Base-by-base conservation (phyloP, 2,329 filamentous ascomycete genomes). In the Cyphellophora europaea region DNA sequence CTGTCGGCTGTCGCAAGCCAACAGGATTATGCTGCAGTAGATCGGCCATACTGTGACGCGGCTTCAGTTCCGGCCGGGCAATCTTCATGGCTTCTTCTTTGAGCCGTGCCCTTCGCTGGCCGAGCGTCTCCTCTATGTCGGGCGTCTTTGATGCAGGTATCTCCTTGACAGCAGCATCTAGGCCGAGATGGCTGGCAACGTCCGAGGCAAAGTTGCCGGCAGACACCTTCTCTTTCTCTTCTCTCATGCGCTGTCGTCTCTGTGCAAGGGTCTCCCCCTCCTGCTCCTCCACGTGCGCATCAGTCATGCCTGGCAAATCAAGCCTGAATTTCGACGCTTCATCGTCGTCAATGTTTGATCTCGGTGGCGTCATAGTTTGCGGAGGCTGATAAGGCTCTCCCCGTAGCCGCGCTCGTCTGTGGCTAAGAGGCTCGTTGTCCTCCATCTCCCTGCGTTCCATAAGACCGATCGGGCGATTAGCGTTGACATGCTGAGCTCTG, bases 381-480 rank as follows among this genome's bases (percentile, higher is more conserved):
- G 47, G 46, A 6, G 49, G 48, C 4, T 42, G 40, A 5, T 62
- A 54, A 0, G 61, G 58, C 28, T 72, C 67, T 23, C 83, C 84
- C 28, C 79, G 72, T 5, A 95, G 67, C 37, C 88, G 72, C 27
- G 80, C 82, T 31, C 84, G 77, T 3, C 88, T 79, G 25, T 71
- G 71, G 49, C 82, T 87, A 13, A 95, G 66, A 0, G 91, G 88
- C 55, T 96, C 91, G 36, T 87, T 91, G 51, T 98, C 91, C 55
- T 98, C 91, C 45, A 91, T 63, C 40, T 93, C 81, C 30, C 85
- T 77, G 49, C 76, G 77, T 53, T 93, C 63, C 51, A 69, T 59
- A 6, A 69, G 51, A n/a, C 65, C 65, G 17, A 66, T 35, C 2
- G 65, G 63, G 18, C 59, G 53, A 33, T 50, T 32, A 19, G 40